These are phyloP conservation scores for Trichoderma simmonsii DNA, from an alignment of 2,329 filamentous ascomycete species.

Conservation along the genomic window DNA sequence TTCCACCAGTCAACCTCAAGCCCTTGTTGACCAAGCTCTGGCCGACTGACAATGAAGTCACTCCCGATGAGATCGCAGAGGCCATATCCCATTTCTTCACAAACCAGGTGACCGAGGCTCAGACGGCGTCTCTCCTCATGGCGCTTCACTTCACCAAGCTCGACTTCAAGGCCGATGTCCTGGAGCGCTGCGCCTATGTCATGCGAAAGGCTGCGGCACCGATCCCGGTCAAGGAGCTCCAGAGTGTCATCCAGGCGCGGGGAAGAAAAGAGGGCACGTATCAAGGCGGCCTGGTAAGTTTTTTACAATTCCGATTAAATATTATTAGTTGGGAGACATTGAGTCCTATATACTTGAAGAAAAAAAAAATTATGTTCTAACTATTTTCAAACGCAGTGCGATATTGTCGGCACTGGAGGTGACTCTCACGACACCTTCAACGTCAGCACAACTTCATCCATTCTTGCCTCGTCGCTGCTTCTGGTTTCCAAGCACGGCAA, in stretches of 20 bases:
- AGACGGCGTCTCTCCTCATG: constrained; percentile 83
- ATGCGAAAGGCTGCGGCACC: constrained; percentile 79
- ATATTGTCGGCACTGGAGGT: constrained; percentile 96
- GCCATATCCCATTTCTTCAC: constrained; percentile 91
- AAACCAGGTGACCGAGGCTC: constrained; percentile 81
- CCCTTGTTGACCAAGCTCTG: constrained; percentile 71
- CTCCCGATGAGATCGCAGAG: constrained; percentile 79
- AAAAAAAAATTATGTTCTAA: neutral
- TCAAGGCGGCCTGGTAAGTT: constrained; percentile 72
- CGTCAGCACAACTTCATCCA: constrained; percentile 91
- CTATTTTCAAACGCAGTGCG: constrained; percentile 49
- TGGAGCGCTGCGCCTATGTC: constrained; percentile 76
- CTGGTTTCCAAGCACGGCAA: constrained; percentile 95
- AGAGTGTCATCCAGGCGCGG: constrained; percentile 56
- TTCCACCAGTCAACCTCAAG: constrained; percentile 57
- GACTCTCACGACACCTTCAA: constrained; percentile 98
- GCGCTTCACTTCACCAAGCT: constrained; percentile 87
- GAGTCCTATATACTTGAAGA: neutral
- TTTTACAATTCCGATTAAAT: neutral
- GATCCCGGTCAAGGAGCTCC: constrained; percentile 64
- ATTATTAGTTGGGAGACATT: constrained; percentile 18
- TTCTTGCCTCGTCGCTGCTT: constrained; percentile 81
- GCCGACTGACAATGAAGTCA: constrained; percentile 56
- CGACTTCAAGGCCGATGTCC: constrained; percentile 79
- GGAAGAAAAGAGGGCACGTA: constrained; percentile 70